These are phyloP conservation scores for Aristolochia contorta DNA, from an alignment of 164 flowering plant genomes.

Conservation along the genomic window DNA sequence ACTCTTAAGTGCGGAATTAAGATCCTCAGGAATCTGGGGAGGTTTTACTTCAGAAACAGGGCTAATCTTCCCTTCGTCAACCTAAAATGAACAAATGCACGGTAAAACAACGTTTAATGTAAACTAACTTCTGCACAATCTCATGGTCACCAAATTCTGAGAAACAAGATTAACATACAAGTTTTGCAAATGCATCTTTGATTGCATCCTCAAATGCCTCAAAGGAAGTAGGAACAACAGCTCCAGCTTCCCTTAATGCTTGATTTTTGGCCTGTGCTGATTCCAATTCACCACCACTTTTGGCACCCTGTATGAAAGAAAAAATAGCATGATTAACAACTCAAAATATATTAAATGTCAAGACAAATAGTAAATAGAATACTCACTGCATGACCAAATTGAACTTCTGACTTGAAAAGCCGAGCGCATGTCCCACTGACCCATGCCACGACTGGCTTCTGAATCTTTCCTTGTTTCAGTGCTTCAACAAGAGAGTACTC, in stretches of 20 bases:
- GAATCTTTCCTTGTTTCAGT: slow-evolving; percentile 81
- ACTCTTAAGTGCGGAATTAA: slow-evolving; percentile 79
- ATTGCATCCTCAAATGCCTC: slow-evolving; percentile 85
- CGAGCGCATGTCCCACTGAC: slow-evolving; percentile 99
- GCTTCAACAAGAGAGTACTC: slow-evolving; percentile 99
- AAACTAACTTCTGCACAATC: neutral
- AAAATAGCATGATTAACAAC: neutral
- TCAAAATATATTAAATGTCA: neutral
- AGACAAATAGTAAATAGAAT: neutral
- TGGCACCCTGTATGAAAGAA: slow-evolving; percentile 69
- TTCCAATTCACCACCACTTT: slow-evolving; percentile 98
- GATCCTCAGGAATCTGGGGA: slow-evolving; percentile 99
- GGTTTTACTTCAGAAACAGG: slow-evolving; percentile 80
- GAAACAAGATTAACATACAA: slow-evolving; percentile 29
- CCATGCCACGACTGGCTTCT: slow-evolving; percentile 98
- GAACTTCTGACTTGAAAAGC: slow-evolving; percentile 98
- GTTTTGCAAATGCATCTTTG: slow-evolving; percentile 82
- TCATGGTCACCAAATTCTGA: neutral
- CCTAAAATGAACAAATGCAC: slow-evolving; percentile 21
- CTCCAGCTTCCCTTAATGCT: slow-evolving; percentile 91
- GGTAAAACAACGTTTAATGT: neutral
- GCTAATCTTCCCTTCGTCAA: slow-evolving; percentile 64
- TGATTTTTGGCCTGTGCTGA: slow-evolving; percentile 98
- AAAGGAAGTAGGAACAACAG: slow-evolving; percentile 90
- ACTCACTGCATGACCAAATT: slow-evolving; percentile 99